phyloP scores from a whole-genome alignment of 1,284 basidiomycete species.

The Naganishia albida region DNA sequence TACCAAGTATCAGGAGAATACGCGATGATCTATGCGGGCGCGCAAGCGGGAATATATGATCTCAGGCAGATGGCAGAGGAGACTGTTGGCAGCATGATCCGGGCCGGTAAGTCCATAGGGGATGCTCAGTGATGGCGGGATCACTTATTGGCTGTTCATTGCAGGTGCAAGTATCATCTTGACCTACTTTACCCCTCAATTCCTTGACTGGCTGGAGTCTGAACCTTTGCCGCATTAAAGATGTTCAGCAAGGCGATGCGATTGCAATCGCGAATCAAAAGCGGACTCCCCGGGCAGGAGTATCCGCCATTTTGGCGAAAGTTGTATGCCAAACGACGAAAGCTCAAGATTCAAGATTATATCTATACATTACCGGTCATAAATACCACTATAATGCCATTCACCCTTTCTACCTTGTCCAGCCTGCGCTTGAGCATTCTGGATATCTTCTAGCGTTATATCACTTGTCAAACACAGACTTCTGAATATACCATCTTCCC shows the following conservation, averaged over 20 bases:
- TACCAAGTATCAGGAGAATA: constrained; percentile 98
- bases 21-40: constrained; percentile 94
- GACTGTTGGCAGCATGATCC: constrained; percentile 81
- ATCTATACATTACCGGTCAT: background rate
- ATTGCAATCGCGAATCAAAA: too few relatives aligned
- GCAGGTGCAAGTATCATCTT: constrained; percentile 84
- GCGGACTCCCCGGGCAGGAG: too few relatives aligned
- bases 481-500: constrained; percentile 47
- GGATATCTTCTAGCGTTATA: constrained; percentile 53
- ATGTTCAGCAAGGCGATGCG: too few relatives aligned
- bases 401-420: background rate
- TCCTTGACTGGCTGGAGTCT: constrained; percentile 82
- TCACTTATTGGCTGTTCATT: background rate
- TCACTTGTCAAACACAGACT: constrained; percentile 55
- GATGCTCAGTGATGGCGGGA: background rate
- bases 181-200: constrained; percentile 93
- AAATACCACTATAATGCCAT: background rate
- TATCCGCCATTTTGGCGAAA: too few relatives aligned
- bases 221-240: constrained; percentile 33
- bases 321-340: background rate
- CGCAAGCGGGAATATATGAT: constrained; percentile 88
- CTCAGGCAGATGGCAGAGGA: constrained; percentile 92
- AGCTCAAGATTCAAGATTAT: background rate
- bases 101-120: constrained; percentile 67
- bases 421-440: constrained; percentile 36